Evolutionary conservation across 2,329 filamentous ascomycete genomes (phyloP), one percentile per base, ranked within the genome.

Genomic region (Claviceps humidiphila): DNA sequence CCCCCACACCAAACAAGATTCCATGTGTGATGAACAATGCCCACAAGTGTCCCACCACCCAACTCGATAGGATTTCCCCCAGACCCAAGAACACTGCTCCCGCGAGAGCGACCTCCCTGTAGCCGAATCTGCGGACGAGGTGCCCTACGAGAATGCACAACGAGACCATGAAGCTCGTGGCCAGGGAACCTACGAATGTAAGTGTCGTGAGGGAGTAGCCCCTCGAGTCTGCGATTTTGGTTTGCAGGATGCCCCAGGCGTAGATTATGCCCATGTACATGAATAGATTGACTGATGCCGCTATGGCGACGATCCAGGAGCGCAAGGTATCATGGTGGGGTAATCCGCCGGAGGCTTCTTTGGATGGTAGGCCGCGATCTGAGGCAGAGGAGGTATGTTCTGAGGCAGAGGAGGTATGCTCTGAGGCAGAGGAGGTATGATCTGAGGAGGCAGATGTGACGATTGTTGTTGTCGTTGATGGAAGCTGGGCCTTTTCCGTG

Each of bases 221-320:
- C 1, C 55, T 57, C 11, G 58, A 56, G n/a, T 52, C 54, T 5
- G 61, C 58, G 8, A 63, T 54, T 22, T 56, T 50, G 14, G 59
- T 58, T 30, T 64, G 61, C 52, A 62, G 43, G 22, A 64, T 59
- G 16, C 60, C 61, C 61, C 59, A 62, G 0, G 58, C 61, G 53
- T 64, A 62, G 47, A 64, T 57, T 41, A 61, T 59, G 13, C 61
- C 61, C 51, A 63, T 58, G 52, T 61, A 63, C n/a, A 60, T 56
- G 44, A 63, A 63, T 17, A 63, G 54, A 1, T 58, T 58, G 47
- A 55, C 51, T 0, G 61, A 57, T 0, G 61, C 56, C 1, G 62
- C 62, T 6, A 55, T 49, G 3, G 62, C 62, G 16, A 62, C 58
- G 8, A 62, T 37, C 62, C 60, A 64, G 7, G 58, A 61, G 7